Percentiles rank a stretch among this genome's conserved stretches.
phyloP scores from a whole-genome alignment of 257 asterid genomes.

The Leptodermis oblonga region DNA sequence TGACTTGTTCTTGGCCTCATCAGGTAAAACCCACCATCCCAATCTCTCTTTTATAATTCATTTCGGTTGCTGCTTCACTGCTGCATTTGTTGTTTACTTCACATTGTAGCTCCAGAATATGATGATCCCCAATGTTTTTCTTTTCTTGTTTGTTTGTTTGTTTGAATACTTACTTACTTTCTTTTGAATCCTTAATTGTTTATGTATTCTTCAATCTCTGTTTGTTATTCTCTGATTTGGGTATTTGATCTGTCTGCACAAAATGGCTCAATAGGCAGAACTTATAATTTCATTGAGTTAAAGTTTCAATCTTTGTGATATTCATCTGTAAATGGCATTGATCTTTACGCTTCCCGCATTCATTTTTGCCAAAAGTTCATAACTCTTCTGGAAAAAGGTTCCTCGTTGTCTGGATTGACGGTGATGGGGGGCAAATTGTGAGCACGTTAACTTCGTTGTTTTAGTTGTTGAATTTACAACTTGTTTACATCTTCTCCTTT shows the following conservation, averaged over 20 bases:
- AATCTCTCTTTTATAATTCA: no score
- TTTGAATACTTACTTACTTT: not conserved
- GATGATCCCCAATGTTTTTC: not conserved
- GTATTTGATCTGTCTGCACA: not conserved
- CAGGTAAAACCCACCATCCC: constrained; percentile 5
- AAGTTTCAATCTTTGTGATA: not conserved
- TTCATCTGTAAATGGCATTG: not conserved
- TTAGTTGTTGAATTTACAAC: not conserved
- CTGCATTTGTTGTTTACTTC: not conserved
- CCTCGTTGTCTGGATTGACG: not conserved
- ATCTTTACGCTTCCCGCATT: not conserved
- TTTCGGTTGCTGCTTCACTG: no score
- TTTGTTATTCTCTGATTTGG: not conserved
- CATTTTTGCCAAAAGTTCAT: not conserved
- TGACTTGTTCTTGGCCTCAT: constrained; percentile 91
- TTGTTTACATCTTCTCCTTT: not conserved
- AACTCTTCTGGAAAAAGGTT: not conserved
- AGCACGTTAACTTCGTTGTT: not conserved
- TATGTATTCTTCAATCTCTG: not conserved
- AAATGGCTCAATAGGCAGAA: not conserved
- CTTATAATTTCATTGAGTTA: not conserved
- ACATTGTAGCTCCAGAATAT: not conserved
- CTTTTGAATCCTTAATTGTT: constrained; percentile 8
- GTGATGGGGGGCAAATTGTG: not conserved
- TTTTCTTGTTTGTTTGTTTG: not conserved